Evolutionary conservation across 1,139 yeast species (phyloP).

Genomic region (Scheffersomyces illinoinensis): DNA sequence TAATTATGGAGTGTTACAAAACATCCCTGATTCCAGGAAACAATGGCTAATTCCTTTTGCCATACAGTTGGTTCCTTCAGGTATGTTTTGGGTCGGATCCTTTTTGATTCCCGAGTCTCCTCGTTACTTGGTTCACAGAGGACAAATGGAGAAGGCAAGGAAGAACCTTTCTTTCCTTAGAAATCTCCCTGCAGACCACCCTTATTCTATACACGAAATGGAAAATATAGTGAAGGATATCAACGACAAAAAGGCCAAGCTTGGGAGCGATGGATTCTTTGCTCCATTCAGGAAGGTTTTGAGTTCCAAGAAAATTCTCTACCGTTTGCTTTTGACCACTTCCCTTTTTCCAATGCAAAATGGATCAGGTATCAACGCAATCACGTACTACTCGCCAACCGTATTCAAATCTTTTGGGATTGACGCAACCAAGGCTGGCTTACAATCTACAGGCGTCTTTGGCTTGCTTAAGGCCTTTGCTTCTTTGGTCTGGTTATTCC

Average conservation of each 20-base stretch:
- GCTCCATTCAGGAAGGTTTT: constrained; percentile 29
- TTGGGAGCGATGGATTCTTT: constrained; percentile 23
- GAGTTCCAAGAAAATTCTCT: constrained; percentile 21
- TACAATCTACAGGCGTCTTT: constrained; percentile 60
- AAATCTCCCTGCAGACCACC: constrained; percentile 23
- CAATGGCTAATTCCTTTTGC: constrained; percentile 43
- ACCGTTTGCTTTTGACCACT: constrained; percentile 27
- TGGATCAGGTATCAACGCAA: constrained; percentile 36
- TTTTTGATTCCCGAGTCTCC: constrained; percentile 49
- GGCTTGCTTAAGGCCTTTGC: constrained; percentile 51
- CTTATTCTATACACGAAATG: constrained; percentile 28
- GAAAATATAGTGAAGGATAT: constrained; percentile 22
- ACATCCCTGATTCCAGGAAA: constrained; percentile 16
- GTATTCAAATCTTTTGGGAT: constrained; percentile 35
- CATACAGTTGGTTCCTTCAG: constrained; percentile 45
- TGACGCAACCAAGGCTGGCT: constrained; percentile 37
- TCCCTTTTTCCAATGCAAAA: constrained; percentile 35
- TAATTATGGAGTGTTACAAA: constrained; percentile 23
- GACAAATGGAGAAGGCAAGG: constrained; percentile 36
- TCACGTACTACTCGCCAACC: constrained; percentile 34
- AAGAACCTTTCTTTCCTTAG: constrained; percentile 30
- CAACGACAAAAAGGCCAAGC: constrained; percentile 18
- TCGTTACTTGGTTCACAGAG: constrained; percentile 41
- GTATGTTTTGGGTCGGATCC: constrained; percentile 38
- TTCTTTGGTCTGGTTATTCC: constrained; percentile 45